These are phyloP conservation scores for Nannizzia gypsea DNA, from an alignment of 2,329 filamentous ascomycete genomes.

Conservation along the genomic window DNA sequence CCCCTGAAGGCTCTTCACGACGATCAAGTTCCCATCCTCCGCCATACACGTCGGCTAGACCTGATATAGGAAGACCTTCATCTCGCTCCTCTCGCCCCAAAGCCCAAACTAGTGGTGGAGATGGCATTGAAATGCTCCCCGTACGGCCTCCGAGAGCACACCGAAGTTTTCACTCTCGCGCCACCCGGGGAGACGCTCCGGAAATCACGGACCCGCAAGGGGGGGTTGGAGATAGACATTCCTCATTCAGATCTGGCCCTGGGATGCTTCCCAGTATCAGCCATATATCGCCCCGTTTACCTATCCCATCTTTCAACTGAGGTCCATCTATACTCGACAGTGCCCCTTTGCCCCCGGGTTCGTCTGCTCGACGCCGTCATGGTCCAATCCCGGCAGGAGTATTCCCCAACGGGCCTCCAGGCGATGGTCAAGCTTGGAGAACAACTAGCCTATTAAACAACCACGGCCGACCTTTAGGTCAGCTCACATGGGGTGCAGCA, in stretches of 20 bases:
- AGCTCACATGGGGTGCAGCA: neutral
- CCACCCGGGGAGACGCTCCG: neutral
- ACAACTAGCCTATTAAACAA: neutral
- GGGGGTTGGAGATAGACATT: no score
- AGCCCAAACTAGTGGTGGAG: neutral
- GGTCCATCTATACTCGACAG: no score
- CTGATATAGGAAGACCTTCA: neutral
- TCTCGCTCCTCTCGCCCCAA: neutral
- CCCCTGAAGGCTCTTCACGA: neutral
- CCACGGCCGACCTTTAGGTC: neutral
- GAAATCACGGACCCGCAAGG: neutral
- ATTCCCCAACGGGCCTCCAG: no score
- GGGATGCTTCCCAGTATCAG: no score
- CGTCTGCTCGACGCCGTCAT: no score
- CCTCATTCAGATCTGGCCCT: no score
- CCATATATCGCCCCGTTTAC: no score
- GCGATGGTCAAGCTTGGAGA: neutral
- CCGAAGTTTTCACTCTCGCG: neutral
- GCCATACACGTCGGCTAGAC: neutral
- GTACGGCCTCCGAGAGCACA: neutral
- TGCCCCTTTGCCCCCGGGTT: no score
- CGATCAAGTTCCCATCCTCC: neutral
- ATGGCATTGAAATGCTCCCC: neutral
- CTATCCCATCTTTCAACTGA: no score
- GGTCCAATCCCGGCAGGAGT: no score